phyloP scores from a whole-genome alignment of 1,139 yeast genomes.

The Kodamaea ohmeri region DNA sequence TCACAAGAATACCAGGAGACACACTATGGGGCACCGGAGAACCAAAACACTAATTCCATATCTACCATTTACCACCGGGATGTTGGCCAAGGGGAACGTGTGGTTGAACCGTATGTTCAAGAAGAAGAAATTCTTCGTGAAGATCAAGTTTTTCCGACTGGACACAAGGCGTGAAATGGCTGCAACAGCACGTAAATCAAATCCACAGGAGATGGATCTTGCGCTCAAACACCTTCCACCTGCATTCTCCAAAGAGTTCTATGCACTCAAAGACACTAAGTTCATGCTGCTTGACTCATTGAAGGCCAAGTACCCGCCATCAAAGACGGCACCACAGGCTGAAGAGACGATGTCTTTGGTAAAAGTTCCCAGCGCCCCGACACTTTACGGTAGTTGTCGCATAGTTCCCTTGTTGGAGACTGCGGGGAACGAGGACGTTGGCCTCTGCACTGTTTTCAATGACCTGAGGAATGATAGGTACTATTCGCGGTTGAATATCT shows the following conservation, averaged over 20 bases:
- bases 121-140: constrained; percentile 5
- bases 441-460: constrained; percentile 1
- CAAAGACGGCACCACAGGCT: neutral
- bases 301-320: constrained; percentile 2
- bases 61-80: constrained; percentile 1
- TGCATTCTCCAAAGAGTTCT: constrained; percentile 1
- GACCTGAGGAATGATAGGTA: constrained; percentile 17
- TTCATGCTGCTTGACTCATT: constrained; percentile 1
- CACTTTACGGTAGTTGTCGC: constrained; percentile 4
- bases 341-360: neutral
- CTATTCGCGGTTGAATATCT: constrained; percentile 29
- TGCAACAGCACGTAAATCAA: neutral
- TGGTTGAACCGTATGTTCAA: constrained; percentile 2
- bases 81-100: constrained; percentile 1
- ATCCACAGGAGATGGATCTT: neutral
- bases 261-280: constrained; percentile 1
- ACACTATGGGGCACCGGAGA: constrained; percentile 8
- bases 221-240: neutral
- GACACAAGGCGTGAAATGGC: neutral
- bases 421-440: neutral
- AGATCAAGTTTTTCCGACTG: constrained; percentile 5
- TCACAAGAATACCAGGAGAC: neutral
- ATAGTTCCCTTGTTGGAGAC: constrained; percentile 1
- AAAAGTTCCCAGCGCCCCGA: neutral
- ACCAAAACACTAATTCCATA: constrained; percentile 7